These are phyloP conservation scores for Alternaria burnsii DNA, from an alignment of 2,329 filamentous ascomycete species.

Conservation along the genomic window DNA sequence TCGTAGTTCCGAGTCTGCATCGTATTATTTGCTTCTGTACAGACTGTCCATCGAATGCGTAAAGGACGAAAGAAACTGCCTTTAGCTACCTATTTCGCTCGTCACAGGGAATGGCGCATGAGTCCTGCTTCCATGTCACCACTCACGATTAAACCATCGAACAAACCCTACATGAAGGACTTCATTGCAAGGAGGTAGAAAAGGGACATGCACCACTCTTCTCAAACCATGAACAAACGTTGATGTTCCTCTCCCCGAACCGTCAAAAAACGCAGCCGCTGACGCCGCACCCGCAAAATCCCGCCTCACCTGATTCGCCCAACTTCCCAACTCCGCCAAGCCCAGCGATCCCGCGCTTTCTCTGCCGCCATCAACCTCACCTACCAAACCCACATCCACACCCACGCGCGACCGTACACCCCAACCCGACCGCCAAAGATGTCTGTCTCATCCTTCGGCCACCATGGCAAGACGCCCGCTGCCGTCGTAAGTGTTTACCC, in stretches of 20 bases:
- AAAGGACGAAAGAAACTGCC: too few species aligned
- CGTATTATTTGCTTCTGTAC: accelerated
- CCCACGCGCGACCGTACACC: conserved; percentile 18
- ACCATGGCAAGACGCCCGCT: conserved; percentile 40
- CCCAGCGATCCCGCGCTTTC: conserved; percentile 9
- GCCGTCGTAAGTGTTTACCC: conserved; percentile 34
- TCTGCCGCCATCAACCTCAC: conserved; percentile 15
- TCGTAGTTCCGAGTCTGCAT: too few species aligned
- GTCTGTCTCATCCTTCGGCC: conserved; percentile 25
- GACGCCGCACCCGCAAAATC: conserved; percentile 31
- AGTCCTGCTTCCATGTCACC: too few species aligned
- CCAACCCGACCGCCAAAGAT: conserved; percentile 25
- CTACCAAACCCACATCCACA: conserved; percentile 18
- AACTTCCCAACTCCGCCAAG: conserved; percentile 14
- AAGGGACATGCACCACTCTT: too few species aligned
- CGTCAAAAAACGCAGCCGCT: too few species aligned
- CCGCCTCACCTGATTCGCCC: conserved; percentile 28
- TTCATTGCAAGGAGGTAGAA: accelerated
- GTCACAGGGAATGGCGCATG: too few species aligned
- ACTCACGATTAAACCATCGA: too few species aligned
- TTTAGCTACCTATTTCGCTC: too few species aligned
- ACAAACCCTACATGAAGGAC: accelerated
- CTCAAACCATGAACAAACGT: background rate
- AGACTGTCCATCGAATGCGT: too few species aligned
- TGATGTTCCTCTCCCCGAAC: background rate